Evolutionary conservation across 1,284 basidiomycete genomes (phyloP), one percentile per base, ranked within the genome.

Genomic region (Apiotrichum porosum): DNA sequence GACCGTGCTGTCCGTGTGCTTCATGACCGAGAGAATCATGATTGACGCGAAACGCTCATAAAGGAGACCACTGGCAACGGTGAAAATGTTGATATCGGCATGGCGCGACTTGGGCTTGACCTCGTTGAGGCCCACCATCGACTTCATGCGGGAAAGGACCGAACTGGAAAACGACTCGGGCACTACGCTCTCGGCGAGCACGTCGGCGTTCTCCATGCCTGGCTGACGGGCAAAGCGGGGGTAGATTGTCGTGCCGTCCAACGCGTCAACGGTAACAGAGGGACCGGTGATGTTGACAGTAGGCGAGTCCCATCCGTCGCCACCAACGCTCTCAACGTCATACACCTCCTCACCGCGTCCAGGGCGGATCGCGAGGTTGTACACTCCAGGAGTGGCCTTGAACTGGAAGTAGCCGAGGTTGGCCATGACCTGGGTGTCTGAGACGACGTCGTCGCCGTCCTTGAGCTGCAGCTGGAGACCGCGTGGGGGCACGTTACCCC

Each of bases 11-110:
- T 91, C 82, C 3, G 94, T 98, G 66, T 98, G 93, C 47, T 84
- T 83, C 60, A 98, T 79, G 21, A 98, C 95, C 60, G 88, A 93
- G 32, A 97, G 78, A 52, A 97, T 89, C 94, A 98, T 98, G 75
- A 98, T 95, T 22, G 89, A 92, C 0, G 85, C 92, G 75, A 98
- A 97, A 14, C 94, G 85, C 89, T 98, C 94, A 63, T 98, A 98
- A 5, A 98, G 77, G 43, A 97, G 77, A 0, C 95, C 94, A 5
- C 91, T 95, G 13, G 95, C 95, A 21, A 98, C 92, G 0, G 94
- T 98, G 74, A 98, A 98, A 61, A 98, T 94, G 67, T 98, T 98
- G 75, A 98, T 95, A 35, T 93, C 88, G 6, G 91, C 91, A 44
- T 71, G 68, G 33, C 61, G 50, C 19, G 48, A 49, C 56, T 76